Evolutionary conservation across 164 flowering plant species (phyloP), one percentile per base, ranked within the genome.

Genomic region (Magnolia officinalis): DNA sequence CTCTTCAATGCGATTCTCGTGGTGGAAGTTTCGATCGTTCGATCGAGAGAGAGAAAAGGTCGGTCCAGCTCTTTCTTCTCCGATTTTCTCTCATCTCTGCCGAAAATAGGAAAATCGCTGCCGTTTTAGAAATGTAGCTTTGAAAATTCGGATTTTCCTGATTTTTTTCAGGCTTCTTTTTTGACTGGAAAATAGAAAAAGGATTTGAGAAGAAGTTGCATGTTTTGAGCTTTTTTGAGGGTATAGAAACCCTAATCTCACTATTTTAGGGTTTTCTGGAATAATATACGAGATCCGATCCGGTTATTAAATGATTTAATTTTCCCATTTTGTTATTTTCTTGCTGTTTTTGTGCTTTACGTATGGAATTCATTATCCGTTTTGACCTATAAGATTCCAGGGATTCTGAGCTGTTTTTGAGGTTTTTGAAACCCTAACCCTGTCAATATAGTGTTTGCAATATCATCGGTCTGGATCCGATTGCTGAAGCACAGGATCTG

Each of bases 211-310:
- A 1, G 73, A 69, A 69, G 18, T 29, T n/a, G 55, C 61, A 75
- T 61, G 73, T 68, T 75, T 51, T 52, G 71, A 74, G 59, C 76
- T 65, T 70, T 74, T 68, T 26, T 13, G 29, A 6, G 20, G 50
- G 58, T 19, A 10, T 18, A 29, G 65, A 70, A 37, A 68, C 19
- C 19, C 55, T 21, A 18, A 58, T 68, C 18, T 31, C 58, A 8
- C 59, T 19, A 1, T 51, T 11, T 5, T 50, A 63, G 70, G 71
- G 50, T 71, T 71, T 50, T 63, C 45, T 37, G 45, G 45, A 37
- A 37, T 37, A 37, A 37, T 37, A 37, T 37, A 37, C 45, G 45
- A 37, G 45, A 37, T 37, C 45, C 4, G 45, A 37, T 37, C 45
- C 45, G 45, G 45, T 37, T 37, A 37, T 37, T 37, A 37, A 4